Conservation (phyloP, 768 basidiomycete species). For the Boletus rubroflammeus region DNA sequence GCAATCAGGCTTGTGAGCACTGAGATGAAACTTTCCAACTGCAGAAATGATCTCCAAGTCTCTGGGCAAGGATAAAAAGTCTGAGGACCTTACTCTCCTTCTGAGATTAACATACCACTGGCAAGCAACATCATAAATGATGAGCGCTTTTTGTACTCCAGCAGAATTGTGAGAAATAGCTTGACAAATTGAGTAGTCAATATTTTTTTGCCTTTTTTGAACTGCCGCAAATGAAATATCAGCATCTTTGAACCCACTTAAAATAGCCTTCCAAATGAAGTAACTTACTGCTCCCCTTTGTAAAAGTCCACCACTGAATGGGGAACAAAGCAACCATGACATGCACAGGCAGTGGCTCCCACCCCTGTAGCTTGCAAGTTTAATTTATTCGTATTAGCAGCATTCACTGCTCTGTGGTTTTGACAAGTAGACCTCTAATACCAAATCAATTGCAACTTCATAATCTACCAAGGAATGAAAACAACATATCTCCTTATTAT, state of each 20-base stretch:
- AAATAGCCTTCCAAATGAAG: too few species aligned
- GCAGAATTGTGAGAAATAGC: constrained; percentile 9
- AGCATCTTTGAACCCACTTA: too few species aligned
- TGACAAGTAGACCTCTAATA: too few species aligned
- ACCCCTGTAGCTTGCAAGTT: neutral
- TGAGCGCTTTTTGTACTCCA: neutral
- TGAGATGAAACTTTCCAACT: constrained; percentile 31
- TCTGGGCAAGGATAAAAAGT: neutral
- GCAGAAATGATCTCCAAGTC: constrained; percentile 8
- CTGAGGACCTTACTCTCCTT: too few species aligned
- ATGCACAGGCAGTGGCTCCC: neutral
- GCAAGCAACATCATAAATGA: constrained; percentile 33
- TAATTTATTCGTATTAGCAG: too few species aligned
- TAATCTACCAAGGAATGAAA: too few species aligned
- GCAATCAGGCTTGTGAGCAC: constrained; percentile 28
- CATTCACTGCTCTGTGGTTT: too few species aligned
- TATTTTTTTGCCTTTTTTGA: constrained; percentile 24
- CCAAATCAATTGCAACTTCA: too few species aligned
- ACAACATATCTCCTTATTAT: too few species aligned
- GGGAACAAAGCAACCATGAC: constrained; percentile 19
- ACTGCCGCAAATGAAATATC: too few species aligned
- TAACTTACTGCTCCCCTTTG: constrained; percentile 20
- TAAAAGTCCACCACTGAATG: constrained; percentile 32
- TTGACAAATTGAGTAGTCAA: constrained; percentile 27
- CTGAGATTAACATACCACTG: constrained; percentile 23